Evolutionary conservation across 768 basidiomycete genomes (phyloP), one percentile per base, ranked within the genome.

Genomic region (Hypsizygus marmoreus): DNA sequence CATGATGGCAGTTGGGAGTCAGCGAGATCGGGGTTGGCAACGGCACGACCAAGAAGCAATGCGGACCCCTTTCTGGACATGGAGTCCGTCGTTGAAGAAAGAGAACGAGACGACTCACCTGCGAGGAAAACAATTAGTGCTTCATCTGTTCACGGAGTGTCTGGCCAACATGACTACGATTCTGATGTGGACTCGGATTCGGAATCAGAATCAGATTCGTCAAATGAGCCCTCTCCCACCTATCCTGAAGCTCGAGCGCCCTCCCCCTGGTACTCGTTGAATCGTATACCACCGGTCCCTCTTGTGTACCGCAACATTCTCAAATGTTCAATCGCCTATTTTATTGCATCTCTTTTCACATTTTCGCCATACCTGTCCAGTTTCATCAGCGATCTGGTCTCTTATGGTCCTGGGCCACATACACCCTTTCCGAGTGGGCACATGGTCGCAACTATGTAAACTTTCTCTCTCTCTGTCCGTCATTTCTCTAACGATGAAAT

Each of bases 321-420:
- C 53, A 97, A 98, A 69, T 99, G 97, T 68, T 78, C 85, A 2
- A 71, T 97, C 13, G 89, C 95, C 0, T 99, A 99, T 66, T 82
- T 91, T 54, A 67, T 97, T 42, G 94, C 79, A 4, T 92, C 90
- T 0, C 73, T 97, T 9, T 99, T 98, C 76, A 99, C 97, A 1
- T 98, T 92, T 60, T 82, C 83, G 3, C 84, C 89, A 0, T 69
- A 72, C 19, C 73, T 99, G 10, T 84, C 93, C 8, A 73, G 74
- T 6, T 65, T 89, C 37, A 76, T 95, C 49, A 76, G 83, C 4
- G 80, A 84, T 59, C 53, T 85, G 50, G 70, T 80, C 6, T 71
- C 78, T 4, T 71, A 76, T 56, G 73, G 76, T 32, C 69, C 79
- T 49, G 70, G 73, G 7, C 71, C 73, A 12, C 64, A 66, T 13